Base-by-base conservation (phyloP, 768 basidiomycete genomes). In the Tubosaeta brunneosetosa region DNA sequence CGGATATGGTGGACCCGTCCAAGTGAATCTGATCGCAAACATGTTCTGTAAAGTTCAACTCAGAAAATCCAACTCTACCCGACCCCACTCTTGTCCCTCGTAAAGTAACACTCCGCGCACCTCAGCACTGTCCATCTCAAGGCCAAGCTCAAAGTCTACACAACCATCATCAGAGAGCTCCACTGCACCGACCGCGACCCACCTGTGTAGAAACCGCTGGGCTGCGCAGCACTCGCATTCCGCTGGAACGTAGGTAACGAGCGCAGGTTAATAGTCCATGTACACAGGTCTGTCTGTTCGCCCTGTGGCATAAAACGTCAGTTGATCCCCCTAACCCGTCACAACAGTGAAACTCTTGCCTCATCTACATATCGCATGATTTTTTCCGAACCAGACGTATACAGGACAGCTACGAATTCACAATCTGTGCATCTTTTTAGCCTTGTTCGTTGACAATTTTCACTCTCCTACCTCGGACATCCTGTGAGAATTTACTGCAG, bases 301-400 rank as follows among this genome's bases (percentile, higher is more conserved):
- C 87, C 87, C 77, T 79, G 55, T 52, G 47, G 50, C 50, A 58
- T 43, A 61, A 57, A 55, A 54, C 55, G 66, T 70, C 62, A 71
- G 25, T 51, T 25, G 22, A 43, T 43, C 7, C 40, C 37, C 53
- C 49, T 54, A 53, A 55, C 56, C 50, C 53, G 44, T 59, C 61
- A 61, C 10, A 4, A 6, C 22, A 9, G 38, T 2, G 27, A 46
- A 22, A 29, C 19, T 40, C 71, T 63, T 59, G 73, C 78, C 73
- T 93, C 91, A 64, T 93, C 91, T 1, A 84, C 88, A 61, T 92
- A 93, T 56, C 90, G 76, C 85, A 88, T 85, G 42, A 84, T 74
- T 61, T 75, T 81, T 60, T 88, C 86, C n/a, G 74, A 71, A 52
- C 89, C 86, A 40, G 85, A 85, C 8, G 88, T 88, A 67, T 82